Evolutionary conservation across 2,329 filamentous ascomycete species (phyloP), one percentile per base, ranked within the genome.

Genomic region (Fusarium nematophilum): DNA sequence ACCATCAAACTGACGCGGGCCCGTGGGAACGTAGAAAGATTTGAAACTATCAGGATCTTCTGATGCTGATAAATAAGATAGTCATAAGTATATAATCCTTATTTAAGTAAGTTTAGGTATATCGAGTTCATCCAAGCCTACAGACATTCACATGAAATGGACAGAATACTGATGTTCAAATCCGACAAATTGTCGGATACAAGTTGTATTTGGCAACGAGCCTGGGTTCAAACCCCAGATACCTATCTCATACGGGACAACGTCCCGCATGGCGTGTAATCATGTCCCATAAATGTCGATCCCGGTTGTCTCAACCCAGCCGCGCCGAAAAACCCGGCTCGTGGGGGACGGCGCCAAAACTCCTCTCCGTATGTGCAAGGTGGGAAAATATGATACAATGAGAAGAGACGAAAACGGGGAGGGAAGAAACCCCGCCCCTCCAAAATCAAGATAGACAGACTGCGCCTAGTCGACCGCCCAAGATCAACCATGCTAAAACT

Each of bases 351-450:
- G 31, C 48, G 51, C 55, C 57, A 43, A 54, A 63, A 59, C 53
- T 62, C 55, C 44, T 46, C 49, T 36, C 29, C 55, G 33, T 58
- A 65, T 67, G 56, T 53, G 47, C 25, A 52, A 38, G 44, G 48
- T 44, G 21, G 48, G 23, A n/a, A 64, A 46, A 55, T 63, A 53
- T 61, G 57, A 54, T 67, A 59, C 64, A 61, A 37, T 27, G 40
- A 37, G 37, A 53, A 53, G 30, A 46, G 50, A 43, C 31, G 30
- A n/a, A 33, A 48, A 31, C 38, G 49, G 39, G 40, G 34, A 34
- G 9, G 26, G 31, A n/a, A 57, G 39, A 50, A 17, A 42, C 53
- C 57, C 46, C 39, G 45, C 44, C 49, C 25, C 49, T 29, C 44
- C 39, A 43, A 26, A 58, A 54, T 18, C 47, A 59, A 51, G 46